These are phyloP conservation scores for Physcomitrellopsis africana DNA, from an alignment of 225 moss, liverwort and hornwort genomes.

Conservation along the genomic window DNA sequence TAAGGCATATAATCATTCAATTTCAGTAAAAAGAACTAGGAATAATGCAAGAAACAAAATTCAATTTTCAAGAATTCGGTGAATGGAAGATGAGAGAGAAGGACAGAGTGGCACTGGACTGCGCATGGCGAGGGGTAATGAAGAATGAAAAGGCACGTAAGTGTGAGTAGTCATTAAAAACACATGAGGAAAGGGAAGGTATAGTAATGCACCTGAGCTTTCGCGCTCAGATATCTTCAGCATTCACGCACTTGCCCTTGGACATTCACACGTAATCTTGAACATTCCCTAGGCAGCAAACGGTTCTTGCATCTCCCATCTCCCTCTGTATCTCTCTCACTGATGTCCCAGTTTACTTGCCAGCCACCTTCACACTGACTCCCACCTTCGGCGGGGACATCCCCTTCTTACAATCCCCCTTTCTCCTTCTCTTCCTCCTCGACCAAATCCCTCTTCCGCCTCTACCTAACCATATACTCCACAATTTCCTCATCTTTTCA, in stretches of 20 bases:
- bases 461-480: too few species aligned
- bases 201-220: slow-evolving; percentile 48
- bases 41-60: neutral
- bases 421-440: neutral
- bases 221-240: slow-evolving; percentile 22
- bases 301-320: neutral
- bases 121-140: slow-evolving; percentile 15
- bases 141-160: slow-evolving; percentile 49
- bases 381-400: neutral
- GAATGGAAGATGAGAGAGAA: neutral
- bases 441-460: neutral
- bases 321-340: neutral
- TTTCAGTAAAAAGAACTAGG: neutral
- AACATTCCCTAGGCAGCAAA: neutral
- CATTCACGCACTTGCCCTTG: slow-evolving; percentile 1
- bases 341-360: neutral
- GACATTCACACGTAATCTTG: neutral
- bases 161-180: slow-evolving; percentile 12
- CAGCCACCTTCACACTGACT: neutral
- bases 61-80: neutral
- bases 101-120: neutral
- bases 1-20: neutral
- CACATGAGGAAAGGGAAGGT: slow-evolving; percentile 9
- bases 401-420: neutral
- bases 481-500: too few species aligned